These are phyloP conservation scores for Lepidopterella palustris DNA, from an alignment of 495 filamentous ascomycete genomes.

Conservation along the genomic window DNA sequence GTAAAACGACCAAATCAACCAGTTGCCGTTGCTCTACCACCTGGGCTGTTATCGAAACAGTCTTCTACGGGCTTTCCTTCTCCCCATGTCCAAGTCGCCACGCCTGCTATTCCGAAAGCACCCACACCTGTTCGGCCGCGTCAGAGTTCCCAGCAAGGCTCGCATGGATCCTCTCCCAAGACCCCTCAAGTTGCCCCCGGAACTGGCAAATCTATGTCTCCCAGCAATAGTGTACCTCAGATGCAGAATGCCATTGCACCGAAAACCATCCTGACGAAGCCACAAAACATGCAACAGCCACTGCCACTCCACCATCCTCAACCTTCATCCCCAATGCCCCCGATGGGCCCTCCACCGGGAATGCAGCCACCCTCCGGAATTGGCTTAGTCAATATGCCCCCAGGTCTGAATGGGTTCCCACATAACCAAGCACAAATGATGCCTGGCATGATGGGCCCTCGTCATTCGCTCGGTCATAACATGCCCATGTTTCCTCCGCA, in stretches of 20 bases:
- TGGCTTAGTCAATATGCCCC: constrained; percentile 38
- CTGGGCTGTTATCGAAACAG: constrained; percentile 47
- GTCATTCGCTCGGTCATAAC: constrained; percentile 21
- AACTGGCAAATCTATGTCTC: constrained; percentile 60
- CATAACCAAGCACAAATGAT: constrained; percentile 29
- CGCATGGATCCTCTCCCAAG: constrained; percentile 62
- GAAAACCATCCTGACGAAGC: constrained; percentile 35
- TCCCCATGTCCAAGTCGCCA: constrained; percentile 70
- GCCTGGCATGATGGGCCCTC: constrained; percentile 31
- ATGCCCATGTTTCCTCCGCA: constrained; percentile 35
- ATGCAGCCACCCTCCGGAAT: constrained; percentile 47
- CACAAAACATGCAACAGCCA: constrained; percentile 26
- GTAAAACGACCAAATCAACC: constrained; percentile 44
- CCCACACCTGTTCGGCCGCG: constrained; percentile 70
- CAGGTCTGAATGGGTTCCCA: constrained; percentile 34
- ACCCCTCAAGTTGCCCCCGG: constrained; percentile 47
- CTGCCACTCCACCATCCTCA: constrained; percentile 45
- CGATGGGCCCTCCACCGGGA: constrained; percentile 45
- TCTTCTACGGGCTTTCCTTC: constrained; percentile 53
- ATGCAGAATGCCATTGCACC: constrained; percentile 39
- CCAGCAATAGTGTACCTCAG: constrained; percentile 48
- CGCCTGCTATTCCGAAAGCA: constrained; percentile 74
- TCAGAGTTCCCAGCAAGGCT: constrained; percentile 75
- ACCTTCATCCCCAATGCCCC: constrained; percentile 45
- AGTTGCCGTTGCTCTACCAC: constrained; percentile 47